Base-by-base conservation (phyloP, 306 rosid genomes). In the Vigna angularis region DNA sequence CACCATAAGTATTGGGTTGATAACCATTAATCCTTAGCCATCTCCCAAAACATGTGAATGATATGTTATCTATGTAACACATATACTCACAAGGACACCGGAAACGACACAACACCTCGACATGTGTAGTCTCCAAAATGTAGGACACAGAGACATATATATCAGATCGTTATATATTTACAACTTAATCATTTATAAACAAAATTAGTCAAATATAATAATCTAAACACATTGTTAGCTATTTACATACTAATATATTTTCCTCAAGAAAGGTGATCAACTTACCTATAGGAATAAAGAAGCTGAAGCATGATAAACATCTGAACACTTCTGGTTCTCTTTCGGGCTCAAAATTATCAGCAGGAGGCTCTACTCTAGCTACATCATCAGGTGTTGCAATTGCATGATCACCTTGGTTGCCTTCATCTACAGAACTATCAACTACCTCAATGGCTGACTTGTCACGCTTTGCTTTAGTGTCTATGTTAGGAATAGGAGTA, bases 291-390 rank as follows among this genome's bases (percentile, higher is more conserved):
- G 84, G 84, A 47, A 75, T 64, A 75, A 84, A 84, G 66, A 75
- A 61, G 57, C 82, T 84, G 79, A 84, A 84, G 78, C 87, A 70
- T 65, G 87, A 62, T 70, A 80, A 75, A 75, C 84, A 84, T 80
- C 84, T 75, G 79, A 84, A 84, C 18, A 70, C 59, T 53, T 84
- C 87, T 66, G 81, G 61, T 76, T 75, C 84, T 38, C 84, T 75
- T 79, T 80, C 79, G 53, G 73, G 66, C 30, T 65, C 65, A 49
- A 9, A 26, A 67, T 57, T 56, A 38, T 47, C 81, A 53, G 70
- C 59, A 32, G 75, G 63, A 69, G 70, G 73, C 51, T 22, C 76
- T 68, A 32, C 45, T 44, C 50, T 75, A 34, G 48, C 64, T 16
- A n/a, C 80, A 58, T 30, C 48, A 68, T 38, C 47, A 42, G 71